phyloP scores from a whole-genome alignment of 345 rosid genomes.

The Pugionium dolabratum region DNA sequence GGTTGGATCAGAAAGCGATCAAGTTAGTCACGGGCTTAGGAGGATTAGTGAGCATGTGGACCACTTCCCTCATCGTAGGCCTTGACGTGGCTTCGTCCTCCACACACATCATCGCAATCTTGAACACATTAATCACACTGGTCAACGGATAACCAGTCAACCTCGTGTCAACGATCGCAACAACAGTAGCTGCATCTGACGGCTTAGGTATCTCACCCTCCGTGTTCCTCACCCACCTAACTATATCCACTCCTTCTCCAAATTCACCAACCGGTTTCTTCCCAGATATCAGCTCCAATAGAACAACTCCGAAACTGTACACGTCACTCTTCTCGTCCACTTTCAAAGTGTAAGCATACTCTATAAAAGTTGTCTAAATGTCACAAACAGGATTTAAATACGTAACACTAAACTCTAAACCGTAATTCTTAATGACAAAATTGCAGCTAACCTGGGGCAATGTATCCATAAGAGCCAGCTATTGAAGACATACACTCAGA shows the following conservation, averaged over 20 bases:
- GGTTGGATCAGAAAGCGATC: conserved; percentile 31
- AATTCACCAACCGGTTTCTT: conserved; percentile 87
- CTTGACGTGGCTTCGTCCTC: conserved; percentile 63
- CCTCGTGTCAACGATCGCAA: conserved; percentile 69
- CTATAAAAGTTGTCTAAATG: conserved; percentile 27
- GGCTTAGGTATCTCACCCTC: conserved; percentile 67
- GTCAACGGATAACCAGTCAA: conserved; percentile 59
- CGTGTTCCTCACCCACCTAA: conserved; percentile 82
- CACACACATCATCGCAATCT: conserved; percentile 78
- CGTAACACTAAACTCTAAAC: too few species aligned
- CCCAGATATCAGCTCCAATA: conserved; percentile 81
- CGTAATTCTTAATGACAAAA: too few species aligned
- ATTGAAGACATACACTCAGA: conserved; percentile 58
- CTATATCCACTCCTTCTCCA: conserved; percentile 96
- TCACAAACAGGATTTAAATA: neutral
- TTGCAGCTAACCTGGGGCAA: conserved; percentile 71
- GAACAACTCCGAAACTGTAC: conserved; percentile 85
- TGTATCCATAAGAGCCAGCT: conserved; percentile 71
- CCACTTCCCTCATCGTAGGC: conserved; percentile 95
- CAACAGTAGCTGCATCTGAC: conserved; percentile 57
- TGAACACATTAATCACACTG: conserved; percentile 67
- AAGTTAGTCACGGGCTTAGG: conserved; percentile 53
- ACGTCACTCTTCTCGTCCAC: conserved; percentile 95
- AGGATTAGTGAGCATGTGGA: conserved; percentile 68
- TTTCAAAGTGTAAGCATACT: conserved; percentile 84